Base-by-base conservation (phyloP, 768 basidiomycete genomes). In the Tricholoma flavovirens region DNA sequence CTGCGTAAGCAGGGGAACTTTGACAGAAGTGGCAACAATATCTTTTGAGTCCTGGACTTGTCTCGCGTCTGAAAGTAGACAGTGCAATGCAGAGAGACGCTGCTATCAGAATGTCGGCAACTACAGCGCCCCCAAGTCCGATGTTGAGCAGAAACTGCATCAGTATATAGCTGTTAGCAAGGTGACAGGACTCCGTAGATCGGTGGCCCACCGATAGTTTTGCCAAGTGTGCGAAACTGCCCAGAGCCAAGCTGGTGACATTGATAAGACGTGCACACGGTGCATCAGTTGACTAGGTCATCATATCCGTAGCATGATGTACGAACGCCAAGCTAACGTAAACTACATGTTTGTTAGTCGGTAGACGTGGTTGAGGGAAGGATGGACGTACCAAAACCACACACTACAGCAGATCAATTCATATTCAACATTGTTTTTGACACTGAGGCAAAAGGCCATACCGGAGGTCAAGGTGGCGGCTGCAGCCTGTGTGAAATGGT, bases 31-130 rank as follows among this genome's bases (percentile, higher is more conserved):
- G 17, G 45, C n/a, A n/a, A 10, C 49, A 53, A n/a, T 50, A 75
- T 72, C 58, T 61, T 42, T 56, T 42, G 43, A 71, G 65, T 9
- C 68, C 67, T 32, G 3, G 70, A 70, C 6, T 67, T 62, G 48
- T 59, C 70, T 56, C 61, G 7, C 30, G 30, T 32, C 30, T 32
- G 30, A 3, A 3, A 32, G 30, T 61, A 4, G 64, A 64, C 8
- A 77, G 59, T 6, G 67, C 59, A 14, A 71, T 54, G 54, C 73
- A 75, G 7, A 76, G 62, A 1, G 73, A 68, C 14, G 32, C 54
- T 4, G 75, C 71, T 49, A 80, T 76, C 14, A 73, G 43, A 21
- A 71, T 57, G 53, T 80, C 77, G 5, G 75, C 74, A 19, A 68
- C 64, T 2, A 77, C 74, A 4, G 71, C 75, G 33, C 65, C 63